These are phyloP conservation scores for Aspergillus eucalypticola DNA, from an alignment of 2,329 filamentous ascomycete species.

Conservation along the genomic window DNA sequence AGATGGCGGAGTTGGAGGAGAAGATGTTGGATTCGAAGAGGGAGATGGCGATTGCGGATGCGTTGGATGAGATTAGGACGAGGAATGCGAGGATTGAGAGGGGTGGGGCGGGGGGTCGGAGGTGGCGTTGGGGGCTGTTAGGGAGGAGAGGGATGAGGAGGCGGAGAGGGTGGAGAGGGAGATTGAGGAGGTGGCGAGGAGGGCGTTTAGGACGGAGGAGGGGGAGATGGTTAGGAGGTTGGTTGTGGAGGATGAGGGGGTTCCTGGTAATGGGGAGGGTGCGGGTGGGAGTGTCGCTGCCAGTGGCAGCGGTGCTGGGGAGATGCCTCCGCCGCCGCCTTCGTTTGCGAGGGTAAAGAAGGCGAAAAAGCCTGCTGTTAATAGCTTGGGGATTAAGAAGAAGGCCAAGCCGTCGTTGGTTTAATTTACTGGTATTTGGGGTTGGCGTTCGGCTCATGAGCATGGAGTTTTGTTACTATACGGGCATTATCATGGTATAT, in stretches of 20 bases:
- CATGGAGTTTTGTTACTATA: neutral
- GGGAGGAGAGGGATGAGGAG: conserved; percentile 59
- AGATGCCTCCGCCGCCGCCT: conserved; percentile 53
- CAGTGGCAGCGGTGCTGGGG: conserved; percentile 23
- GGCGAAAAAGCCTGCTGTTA: conserved; percentile 80
- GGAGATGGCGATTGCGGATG: conserved; percentile 96
- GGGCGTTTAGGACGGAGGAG: conserved; percentile 70
- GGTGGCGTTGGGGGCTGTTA: conserved; percentile 56
- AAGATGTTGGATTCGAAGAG: conserved; percentile 90
- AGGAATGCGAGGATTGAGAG: conserved; percentile 85
- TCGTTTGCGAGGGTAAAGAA: conserved; percentile 76
- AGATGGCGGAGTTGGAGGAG: conserved; percentile 91
- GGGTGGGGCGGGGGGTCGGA: conserved; percentile 65
- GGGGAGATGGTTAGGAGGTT: conserved; percentile 56
- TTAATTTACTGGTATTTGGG: conserved; percentile 13
- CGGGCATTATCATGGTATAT: neutral
- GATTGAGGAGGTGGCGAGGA: conserved; percentile 76
- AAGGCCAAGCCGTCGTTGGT: conserved; percentile 66
- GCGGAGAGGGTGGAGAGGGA: conserved; percentile 71
- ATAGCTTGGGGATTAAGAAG: conserved; percentile 83
- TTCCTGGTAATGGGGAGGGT: conserved; percentile 33
- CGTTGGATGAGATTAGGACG: conserved; percentile 89
- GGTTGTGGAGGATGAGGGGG: conserved; percentile 50
- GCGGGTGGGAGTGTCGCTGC: neutral
- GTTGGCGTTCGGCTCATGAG: conserved; percentile 15